These are phyloP conservation scores for Zea luxurians DNA, from an alignment of 176 grass and related monocot genomes.

Conservation along the genomic window DNA sequence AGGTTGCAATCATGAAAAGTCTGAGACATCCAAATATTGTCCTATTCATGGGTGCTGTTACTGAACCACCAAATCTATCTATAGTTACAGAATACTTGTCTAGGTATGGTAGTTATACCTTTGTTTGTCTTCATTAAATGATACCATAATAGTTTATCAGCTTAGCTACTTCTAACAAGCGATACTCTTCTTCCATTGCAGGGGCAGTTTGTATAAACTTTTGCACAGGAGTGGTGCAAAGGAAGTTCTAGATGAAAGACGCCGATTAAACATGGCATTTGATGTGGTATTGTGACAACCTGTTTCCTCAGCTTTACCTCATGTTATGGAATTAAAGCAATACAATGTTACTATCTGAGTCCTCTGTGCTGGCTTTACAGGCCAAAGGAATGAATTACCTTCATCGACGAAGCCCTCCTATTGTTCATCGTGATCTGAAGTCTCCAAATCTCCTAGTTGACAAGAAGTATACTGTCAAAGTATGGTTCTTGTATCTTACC, in stretches of 20 bases:
- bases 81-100: constrained; percentile 92
- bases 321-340: constrained; percentile 17
- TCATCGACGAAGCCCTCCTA: constrained; percentile 84
- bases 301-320: constrained; percentile 4
- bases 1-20: constrained; percentile 94
- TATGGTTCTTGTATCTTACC: constrained; percentile 39
- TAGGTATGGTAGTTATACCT: constrained; percentile 54
- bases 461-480: constrained; percentile 97
- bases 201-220: constrained; percentile 96
- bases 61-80: constrained; percentile 78
- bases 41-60: constrained; percentile 92
- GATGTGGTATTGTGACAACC: constrained; percentile 68
- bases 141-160: neutral
- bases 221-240: constrained; percentile 70
- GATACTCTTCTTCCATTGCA: constrained; percentile 43
- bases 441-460: constrained; percentile 99
- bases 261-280: constrained; percentile 91
- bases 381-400: constrained; percentile 99
- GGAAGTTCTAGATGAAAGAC: constrained; percentile 91
- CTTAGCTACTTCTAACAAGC: constrained; percentile 1
- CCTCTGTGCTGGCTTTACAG: constrained; percentile 49
- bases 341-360: constrained; percentile 33
- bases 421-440: constrained; percentile 98
- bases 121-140: neutral
- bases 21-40: constrained; percentile 95